Evolutionary conservation across 2,329 filamentous ascomycete genomes (phyloP).

Genomic region (Colletotrichum noveboracense): DNA sequence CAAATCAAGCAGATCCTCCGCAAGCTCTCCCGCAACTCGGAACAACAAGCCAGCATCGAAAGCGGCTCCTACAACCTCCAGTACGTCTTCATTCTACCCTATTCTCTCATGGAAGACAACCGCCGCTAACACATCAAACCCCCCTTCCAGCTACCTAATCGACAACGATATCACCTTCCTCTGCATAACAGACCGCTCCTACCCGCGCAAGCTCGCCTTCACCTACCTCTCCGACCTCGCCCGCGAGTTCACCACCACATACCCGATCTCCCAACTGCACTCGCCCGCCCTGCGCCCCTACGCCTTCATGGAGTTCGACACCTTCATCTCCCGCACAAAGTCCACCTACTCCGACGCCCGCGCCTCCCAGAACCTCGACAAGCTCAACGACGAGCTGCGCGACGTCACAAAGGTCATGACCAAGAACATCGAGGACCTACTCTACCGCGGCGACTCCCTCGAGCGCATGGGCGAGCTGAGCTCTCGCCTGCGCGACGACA

Average conservation of each 20-base stretch:
- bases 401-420: constrained; percentile 99
- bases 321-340: constrained; percentile 91
- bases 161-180: constrained; percentile 85
- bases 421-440: constrained; percentile 97
- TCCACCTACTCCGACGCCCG: constrained; percentile 93
- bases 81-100: constrained; percentile 52
- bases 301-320: constrained; percentile 97
- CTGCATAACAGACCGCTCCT: constrained; percentile 90
- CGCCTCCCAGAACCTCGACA: constrained; percentile 90
- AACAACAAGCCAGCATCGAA: constrained; percentile 91
- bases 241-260: constrained; percentile 87
- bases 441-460: constrained; percentile 92
- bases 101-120: not conserved
- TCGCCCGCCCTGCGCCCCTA: constrained; percentile 83
- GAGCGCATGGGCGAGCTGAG: constrained; percentile 98
- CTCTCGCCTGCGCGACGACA: constrained; percentile 85
- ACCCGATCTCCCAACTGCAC: constrained; percentile 76
- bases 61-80: constrained; percentile 83
- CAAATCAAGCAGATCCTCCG: constrained; percentile 92
- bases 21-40: constrained; percentile 85
- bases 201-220: constrained; percentile 97
- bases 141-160: constrained; percentile 75
- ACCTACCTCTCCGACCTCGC: constrained; percentile 95
- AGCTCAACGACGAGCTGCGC: constrained; percentile 94
- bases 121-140: not conserved